Evolutionary conservation across 2,329 filamentous ascomycete genomes (phyloP).

Genomic region (Colletotrichum tofieldiae): DNA sequence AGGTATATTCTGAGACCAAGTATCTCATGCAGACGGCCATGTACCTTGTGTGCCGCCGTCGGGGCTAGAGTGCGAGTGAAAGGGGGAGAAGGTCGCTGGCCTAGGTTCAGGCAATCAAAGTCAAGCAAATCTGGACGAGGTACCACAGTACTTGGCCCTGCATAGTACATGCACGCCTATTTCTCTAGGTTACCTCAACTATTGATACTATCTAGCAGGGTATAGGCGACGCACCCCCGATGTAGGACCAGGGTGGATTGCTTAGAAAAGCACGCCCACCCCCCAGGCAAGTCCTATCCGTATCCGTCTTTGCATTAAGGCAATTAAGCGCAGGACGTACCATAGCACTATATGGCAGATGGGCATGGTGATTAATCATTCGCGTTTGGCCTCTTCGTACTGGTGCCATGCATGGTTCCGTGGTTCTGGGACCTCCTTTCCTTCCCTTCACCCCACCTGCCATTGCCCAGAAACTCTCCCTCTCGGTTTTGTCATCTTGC

Average conservation of each 20-base stretch:
- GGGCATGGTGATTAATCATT: neutral
- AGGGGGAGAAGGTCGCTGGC: neutral
- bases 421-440: neutral
- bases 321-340: neutral
- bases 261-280: neutral
- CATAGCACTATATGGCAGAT: neutral
- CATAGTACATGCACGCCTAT: neutral
- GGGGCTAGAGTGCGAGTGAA: neutral
- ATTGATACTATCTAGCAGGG: conserved; percentile 3
- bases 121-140: neutral
- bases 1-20: neutral
- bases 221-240: neutral
- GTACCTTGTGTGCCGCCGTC: no score
- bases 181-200: conserved; percentile 1
- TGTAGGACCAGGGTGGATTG: neutral
- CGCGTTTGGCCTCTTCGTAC: neutral
- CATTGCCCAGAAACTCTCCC: neutral
- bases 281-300: neutral
- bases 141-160: no score
- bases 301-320: neutral
- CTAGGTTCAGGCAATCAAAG: neutral
- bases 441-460: neutral
- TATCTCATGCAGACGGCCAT: neutral
- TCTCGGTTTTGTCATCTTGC: neutral
- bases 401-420: neutral